These are phyloP conservation scores for Warburgia ugandensis DNA, from an alignment of 164 flowering plant genomes.

Conservation along the genomic window DNA sequence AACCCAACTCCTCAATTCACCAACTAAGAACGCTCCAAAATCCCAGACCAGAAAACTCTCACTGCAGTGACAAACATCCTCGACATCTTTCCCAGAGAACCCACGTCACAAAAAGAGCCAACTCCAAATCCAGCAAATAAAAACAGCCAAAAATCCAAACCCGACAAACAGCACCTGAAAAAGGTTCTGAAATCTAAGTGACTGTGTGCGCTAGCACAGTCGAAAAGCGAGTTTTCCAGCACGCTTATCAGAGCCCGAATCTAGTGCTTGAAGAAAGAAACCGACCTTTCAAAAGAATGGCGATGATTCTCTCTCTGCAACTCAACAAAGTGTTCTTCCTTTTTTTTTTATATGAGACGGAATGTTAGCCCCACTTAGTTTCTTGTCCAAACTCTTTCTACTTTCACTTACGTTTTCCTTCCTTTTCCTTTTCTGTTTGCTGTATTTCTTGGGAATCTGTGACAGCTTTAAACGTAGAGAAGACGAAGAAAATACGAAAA, in stretches of 20 bases:
- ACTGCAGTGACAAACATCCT: not conserved
- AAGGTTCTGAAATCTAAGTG: conserved; percentile 37
- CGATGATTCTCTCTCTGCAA: conserved; percentile 16
- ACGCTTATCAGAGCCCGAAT: too few relatives aligned
- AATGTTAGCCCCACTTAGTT: conserved; percentile 24
- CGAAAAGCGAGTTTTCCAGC: conserved; percentile 36
- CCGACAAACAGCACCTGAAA: conserved; percentile 44
- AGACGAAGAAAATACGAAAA: conserved; percentile 29
- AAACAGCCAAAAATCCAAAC: not conserved
- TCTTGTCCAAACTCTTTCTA: conserved; percentile 30
- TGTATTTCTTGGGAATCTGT: conserved; percentile 22
- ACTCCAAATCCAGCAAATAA: not conserved
- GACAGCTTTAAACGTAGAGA: conserved; percentile 53
- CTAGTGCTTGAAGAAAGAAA: conserved; percentile 28
- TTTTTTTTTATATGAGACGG: conserved; percentile 9
- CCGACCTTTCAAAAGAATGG: conserved; percentile 51
- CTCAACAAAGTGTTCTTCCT: not conserved
- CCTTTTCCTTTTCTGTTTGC: conserved; percentile 5
- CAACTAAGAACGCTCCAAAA: not conserved
- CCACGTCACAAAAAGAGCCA: not conserved
- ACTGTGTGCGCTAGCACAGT: conserved; percentile 30
- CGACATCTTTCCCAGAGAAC: too few relatives aligned
- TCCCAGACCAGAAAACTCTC: not conserved
- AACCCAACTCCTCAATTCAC: too few relatives aligned
- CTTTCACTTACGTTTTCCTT: not conserved